Evolutionary conservation across 257 asterid species (phyloP), one percentile per base, ranked within the genome.

Genomic region (Handroanthus guayacan): DNA sequence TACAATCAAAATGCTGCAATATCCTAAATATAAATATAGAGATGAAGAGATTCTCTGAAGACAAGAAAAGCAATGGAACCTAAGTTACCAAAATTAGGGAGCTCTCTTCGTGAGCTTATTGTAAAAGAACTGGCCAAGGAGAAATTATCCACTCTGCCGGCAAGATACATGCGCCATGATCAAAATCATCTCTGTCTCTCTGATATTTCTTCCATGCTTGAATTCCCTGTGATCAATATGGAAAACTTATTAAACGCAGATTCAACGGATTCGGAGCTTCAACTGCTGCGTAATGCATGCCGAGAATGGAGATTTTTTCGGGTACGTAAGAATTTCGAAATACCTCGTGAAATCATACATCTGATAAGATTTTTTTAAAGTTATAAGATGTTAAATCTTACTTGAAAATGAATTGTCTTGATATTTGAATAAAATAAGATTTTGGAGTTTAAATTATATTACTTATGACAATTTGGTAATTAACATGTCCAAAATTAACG

Each of bases 221-320:
- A 80, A 78, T 75, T 90, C 56, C 94, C 91, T 0, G 72, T 87
- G 1, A 48, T 90, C 43, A 85, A 90, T 55, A 38, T 87, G 79
- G 82, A 76, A 11, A 79, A 14, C 1, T 56, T 87, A 51, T 66
- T 78, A 14, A 61, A 74, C 25, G 45, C n/a, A 0, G 73, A 70
- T 36, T 50, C 3, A 4, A 52, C 14, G 58, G 20, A 4, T 9
- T 52, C 20, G 2, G 95, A 87, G 86, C 92, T 89, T 71, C 50
- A 74, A 25, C 83, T 77, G 62, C 76, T 89, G 37, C 87, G 87
- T 63, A 10, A 2, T 45, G 88, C 92, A 11, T 80, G 88, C 78
- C 68, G 80, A 47, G 82, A 89, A 7, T 89, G 91, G 92, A 92
- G 92, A 6, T 84, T 87, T 68, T 87, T 89, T 72, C 92, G 87